Base-by-base conservation (phyloP, 768 basidiomycete genomes). In the Mycena crocata region DNA sequence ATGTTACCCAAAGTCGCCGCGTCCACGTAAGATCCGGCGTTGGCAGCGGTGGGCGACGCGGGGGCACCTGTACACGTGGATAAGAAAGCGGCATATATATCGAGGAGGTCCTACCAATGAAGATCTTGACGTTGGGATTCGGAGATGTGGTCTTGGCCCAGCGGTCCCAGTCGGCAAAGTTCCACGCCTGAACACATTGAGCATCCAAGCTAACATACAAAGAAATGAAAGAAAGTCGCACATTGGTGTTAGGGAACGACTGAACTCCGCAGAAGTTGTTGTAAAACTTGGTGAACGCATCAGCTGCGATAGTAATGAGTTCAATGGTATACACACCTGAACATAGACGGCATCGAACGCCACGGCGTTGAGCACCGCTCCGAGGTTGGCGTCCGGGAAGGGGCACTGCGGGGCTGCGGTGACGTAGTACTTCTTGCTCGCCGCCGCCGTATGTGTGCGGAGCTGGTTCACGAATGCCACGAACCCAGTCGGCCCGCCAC, bases 291-390 rank as follows among this genome's bases (percentile, higher is more conserved):
- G 52, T 39, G 31, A 46, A 64, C 45, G 31, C 26, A 57, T 57
- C 28, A 54, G 46, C 26, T 63, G n/a, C 28, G 17, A 49, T 14
- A 49, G 6, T 4, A 2, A 5, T 49, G 28, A 23, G 32, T 51
- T 5, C 13, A 40, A 64, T 62, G 35, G 66, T n/a, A 72, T 71
- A 85, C 86, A 87, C 74, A 92, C 90, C 74, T 91, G 91, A 37
- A 92, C 90, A 72, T 89, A 91, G 62, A 93, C 78, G 2, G 89
- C 89, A 75, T 93, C 91, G 68, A 92, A 92, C 5, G 78, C 82
- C 9, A 87, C 90, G 14, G 80, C 80, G 72, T 89, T 85, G 64
- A 93, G 77, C 34, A 87, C 86, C 31, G 80, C 78, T n/a, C 89
- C 86, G 3, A 93, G 76, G 68, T 84, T 82, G 4, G 84, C 85